Percentiles rank a stretch among this genome's conserved stretches.
phyloP scores from a whole-genome alignment of 129 eudicot species.

The Tagetes erecta region DNA sequence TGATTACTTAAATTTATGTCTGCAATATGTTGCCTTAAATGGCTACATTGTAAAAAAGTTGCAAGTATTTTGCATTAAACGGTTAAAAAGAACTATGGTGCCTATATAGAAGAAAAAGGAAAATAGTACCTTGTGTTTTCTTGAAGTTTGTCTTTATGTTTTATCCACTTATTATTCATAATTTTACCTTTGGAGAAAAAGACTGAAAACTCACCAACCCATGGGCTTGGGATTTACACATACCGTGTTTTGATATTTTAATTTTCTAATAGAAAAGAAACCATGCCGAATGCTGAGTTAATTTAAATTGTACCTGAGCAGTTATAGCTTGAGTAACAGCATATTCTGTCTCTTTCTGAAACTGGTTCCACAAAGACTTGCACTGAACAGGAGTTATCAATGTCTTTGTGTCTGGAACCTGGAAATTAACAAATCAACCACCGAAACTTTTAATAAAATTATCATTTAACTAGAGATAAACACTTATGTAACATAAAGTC shows the following conservation, averaged over 20 bases:
- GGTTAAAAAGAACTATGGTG: background rate
- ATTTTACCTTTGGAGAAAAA: background rate
- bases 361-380: conserved; percentile 77
- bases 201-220: background rate
- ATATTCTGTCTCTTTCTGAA: conserved; percentile 67
- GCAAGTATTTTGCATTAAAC: background rate
- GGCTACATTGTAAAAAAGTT: background rate
- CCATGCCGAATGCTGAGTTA: conserved; percentile 7
- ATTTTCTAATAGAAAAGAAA: background rate
- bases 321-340: conserved; percentile 64
- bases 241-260: background rate
- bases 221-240: conserved; percentile 1
- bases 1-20: background rate
- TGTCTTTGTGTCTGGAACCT: conserved; percentile 85
- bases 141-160: background rate
- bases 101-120: background rate
- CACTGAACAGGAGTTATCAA: conserved; percentile 88
- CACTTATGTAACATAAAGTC: background rate
- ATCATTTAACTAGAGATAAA: conserved; percentile 11
- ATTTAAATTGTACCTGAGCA: conserved; percentile 49
- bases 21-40: background rate
- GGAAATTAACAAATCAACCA: conserved; percentile 10
- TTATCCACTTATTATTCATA: background rate
- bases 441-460: background rate
- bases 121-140: background rate